These are phyloP conservation scores for Boechera retrofracta DNA, from an alignment of 345 rosid species.

Conservation along the genomic window DNA sequence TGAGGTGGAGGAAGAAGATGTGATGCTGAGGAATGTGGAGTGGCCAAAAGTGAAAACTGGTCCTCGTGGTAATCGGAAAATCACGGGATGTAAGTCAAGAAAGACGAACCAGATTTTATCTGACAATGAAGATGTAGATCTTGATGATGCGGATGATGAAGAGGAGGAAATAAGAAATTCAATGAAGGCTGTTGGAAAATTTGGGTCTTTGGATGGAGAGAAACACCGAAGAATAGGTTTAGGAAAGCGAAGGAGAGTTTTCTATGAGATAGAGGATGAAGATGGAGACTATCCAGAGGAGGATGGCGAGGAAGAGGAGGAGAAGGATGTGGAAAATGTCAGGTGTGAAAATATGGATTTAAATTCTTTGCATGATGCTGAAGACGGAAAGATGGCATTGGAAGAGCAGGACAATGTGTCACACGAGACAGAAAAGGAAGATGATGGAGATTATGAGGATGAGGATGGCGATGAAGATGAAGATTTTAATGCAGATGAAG, in stretches of 20 bases:
- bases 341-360: slow-evolving; percentile 15
- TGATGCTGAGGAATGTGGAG: slow-evolving; percentile 48
- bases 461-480: slow-evolving; percentile 71
- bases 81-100: slow-evolving; percentile 35
- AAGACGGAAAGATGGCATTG: slow-evolving; percentile 39
- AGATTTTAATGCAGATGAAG: slow-evolving; percentile 67
- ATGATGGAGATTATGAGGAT: slow-evolving; percentile 58
- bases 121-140: slow-evolving; percentile 42
- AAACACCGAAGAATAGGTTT: slow-evolving; percentile 1
- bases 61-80: slow-evolving; percentile 44
- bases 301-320: slow-evolving; percentile 42
- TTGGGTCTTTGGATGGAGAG: slow-evolving; percentile 29
- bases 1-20: slow-evolving; percentile 42
- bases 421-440: slow-evolving; percentile 40
- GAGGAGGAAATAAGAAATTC: slow-evolving; percentile 43
- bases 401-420: slow-evolving; percentile 43
- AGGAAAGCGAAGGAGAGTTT: slow-evolving; percentile 44
- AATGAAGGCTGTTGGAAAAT: slow-evolving; percentile 43
- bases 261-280: slow-evolving; percentile 42
- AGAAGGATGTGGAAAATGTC: slow-evolving; percentile 25
- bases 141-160: slow-evolving; percentile 47
- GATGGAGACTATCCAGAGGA: slow-evolving; percentile 45
- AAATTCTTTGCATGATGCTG: slow-evolving; percentile 27
- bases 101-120: slow-evolving; percentile 31
- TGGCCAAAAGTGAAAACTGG: slow-evolving; percentile 51